Evolutionary conservation across 176 grass and related monocot genomes (phyloP).

Genomic region (Chrysopogon serrulatus): DNA sequence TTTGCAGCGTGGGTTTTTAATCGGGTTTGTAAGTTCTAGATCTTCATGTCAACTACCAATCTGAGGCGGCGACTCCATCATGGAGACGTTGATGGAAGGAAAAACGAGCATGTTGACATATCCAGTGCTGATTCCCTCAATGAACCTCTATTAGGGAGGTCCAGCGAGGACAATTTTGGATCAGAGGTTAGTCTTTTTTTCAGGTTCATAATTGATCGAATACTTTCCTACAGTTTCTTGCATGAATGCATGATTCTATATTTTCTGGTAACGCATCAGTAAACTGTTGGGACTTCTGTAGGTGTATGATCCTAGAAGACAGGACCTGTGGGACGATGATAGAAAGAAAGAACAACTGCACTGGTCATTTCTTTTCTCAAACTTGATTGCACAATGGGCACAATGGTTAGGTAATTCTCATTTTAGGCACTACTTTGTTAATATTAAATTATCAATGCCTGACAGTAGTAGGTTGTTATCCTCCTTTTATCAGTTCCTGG

Average conservation of each 20-base stretch:
- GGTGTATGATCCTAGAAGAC: conserved; percentile 50
- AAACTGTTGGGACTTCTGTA: conserved; percentile 15
- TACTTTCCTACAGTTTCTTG: not conserved
- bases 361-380: conserved; percentile 85
- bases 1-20: not conserved
- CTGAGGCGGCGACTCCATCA: conserved; percentile 78
- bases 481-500: not conserved
- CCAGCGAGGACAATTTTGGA: conserved; percentile 11
- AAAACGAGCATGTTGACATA: conserved; percentile 58
- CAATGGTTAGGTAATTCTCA: conserved; percentile 85
- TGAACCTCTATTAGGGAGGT: conserved; percentile 64
- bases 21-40: not conserved
- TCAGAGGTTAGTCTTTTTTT: conserved; percentile 27
- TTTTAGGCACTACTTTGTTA: not conserved
- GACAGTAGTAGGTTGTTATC: not conserved
- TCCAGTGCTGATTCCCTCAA: conserved; percentile 45
- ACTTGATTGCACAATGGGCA: conserved; percentile 85
- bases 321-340: conserved; percentile 56
- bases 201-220: not conserved
- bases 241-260: not conserved
- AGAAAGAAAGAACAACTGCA: conserved; percentile 82
- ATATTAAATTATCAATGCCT: not conserved
- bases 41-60: conserved; percentile 53
- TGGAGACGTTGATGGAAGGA: conserved; percentile 62
- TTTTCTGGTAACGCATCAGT: not conserved